These are phyloP conservation scores for Chionographis japonica DNA, from an alignment of 106 monocot genomes.

Conservation along the genomic window DNA sequence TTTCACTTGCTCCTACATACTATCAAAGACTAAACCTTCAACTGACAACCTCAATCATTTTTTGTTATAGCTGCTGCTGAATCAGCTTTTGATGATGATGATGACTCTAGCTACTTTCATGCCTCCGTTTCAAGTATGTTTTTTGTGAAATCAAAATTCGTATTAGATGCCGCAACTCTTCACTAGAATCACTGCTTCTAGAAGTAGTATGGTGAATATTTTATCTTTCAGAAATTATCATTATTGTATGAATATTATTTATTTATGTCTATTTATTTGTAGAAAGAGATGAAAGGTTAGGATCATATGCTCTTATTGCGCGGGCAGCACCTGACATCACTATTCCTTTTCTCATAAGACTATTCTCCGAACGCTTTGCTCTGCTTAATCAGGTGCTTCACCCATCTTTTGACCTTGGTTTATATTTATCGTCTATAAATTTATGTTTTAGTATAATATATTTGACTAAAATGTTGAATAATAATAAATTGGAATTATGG, in stretches of 20 bases:
- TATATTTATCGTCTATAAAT: no score
- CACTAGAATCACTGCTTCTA: no score
- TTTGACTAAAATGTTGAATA: no score
- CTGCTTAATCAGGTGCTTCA: constrained; percentile 60
- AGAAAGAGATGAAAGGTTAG: constrained; percentile 92
- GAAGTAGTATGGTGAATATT: no score
- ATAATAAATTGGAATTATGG: no score
- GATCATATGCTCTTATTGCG: constrained; percentile 87
- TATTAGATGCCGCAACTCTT: no score
- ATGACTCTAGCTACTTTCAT: constrained; percentile 70
- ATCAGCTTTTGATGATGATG: constrained; percentile 75
- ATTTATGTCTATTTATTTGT: constrained; percentile 9
- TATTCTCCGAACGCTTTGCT: constrained; percentile 56
- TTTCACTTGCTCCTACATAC: neutral
- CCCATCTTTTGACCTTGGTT: neutral
- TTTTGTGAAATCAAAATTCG: no score
- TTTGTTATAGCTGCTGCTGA: constrained; percentile 68
- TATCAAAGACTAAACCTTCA: constrained; percentile 4
- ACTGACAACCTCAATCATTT: neutral
- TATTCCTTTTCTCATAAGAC: constrained; percentile 62
- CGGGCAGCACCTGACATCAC: constrained; percentile 60
- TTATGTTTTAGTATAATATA: no score
- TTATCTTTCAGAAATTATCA: no score
- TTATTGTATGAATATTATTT: neutral
- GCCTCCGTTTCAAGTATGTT: constrained; percentile 80